Percentiles rank a stretch among this genome's conserved stretches.
Evolutionary conservation across 2,329 filamentous ascomycete species (phyloP).

Genomic region (Sarocladiaceae sp.): DNA sequence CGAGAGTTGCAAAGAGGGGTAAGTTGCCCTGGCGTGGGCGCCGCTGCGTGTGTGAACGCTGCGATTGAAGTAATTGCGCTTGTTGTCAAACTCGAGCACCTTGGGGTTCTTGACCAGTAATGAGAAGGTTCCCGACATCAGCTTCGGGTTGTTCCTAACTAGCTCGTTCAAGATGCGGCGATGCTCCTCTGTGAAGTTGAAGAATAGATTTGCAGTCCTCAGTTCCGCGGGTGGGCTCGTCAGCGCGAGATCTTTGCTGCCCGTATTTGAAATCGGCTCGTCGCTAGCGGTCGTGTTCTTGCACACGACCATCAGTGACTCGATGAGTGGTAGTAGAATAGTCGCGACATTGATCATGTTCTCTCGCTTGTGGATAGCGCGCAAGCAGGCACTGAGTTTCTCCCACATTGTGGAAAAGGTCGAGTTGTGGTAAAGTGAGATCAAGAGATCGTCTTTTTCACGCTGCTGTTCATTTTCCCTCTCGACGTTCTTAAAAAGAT

Average conservation of each 20-base stretch:
- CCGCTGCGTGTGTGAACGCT: constrained; percentile 71
- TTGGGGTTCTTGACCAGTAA: constrained; percentile 97
- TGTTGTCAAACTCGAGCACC: constrained; percentile 98
- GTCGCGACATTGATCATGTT: constrained; percentile 97
- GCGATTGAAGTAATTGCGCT: constrained; percentile 96
- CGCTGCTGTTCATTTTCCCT: constrained; percentile 40
- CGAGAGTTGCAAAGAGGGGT: constrained; percentile 71
- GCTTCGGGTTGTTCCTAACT: constrained; percentile 90
- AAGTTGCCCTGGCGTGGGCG: constrained; percentile 61
- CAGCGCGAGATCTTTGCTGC: constrained; percentile 61
- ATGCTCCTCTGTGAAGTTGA: constrained; percentile 95
- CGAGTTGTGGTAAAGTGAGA: constrained; percentile 81
- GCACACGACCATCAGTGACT: constrained; percentile 97
- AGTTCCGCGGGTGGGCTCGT: constrained; percentile 71
- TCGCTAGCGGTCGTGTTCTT: constrained; percentile 89
- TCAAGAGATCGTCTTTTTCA: constrained; percentile 77
- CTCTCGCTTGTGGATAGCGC: constrained; percentile 81
- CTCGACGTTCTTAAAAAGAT: constrained; percentile 82
- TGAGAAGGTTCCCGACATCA: constrained; percentile 98
- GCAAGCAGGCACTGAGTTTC: constrained; percentile 82
- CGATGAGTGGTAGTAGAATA: constrained; percentile 87
- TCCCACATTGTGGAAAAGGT: constrained; percentile 90
- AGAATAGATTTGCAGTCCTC: constrained; percentile 86
- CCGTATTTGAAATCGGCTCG: constrained; percentile 42
- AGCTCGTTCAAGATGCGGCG: constrained; percentile 97